Conservation (phyloP, 352 stramenopile species). For the Plasmopara viticola region DNA sequence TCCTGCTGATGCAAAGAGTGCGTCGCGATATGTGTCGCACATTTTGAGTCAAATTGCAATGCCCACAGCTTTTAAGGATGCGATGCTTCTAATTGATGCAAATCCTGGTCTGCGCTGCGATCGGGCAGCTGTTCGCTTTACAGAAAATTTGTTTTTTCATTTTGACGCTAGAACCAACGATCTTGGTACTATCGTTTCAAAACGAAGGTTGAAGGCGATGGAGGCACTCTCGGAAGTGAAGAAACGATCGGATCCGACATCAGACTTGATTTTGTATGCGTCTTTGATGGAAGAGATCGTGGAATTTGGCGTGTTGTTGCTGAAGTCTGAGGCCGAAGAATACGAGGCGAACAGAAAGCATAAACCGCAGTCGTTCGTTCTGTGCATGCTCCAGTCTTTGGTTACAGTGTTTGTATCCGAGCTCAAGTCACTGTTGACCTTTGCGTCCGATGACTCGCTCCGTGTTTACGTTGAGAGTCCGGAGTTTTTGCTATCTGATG, state of each 20-base stretch:
- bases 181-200: conserved; percentile 2
- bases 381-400: conserved; percentile 34
- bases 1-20: conserved; percentile 41
- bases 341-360: neutral
- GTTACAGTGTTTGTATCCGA: conserved; percentile 27
- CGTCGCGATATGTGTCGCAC: conserved; percentile 42
- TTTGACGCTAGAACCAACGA: neutral
- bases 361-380: conserved; percentile 18
- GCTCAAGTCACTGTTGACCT: conserved; percentile 17
- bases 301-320: conserved; percentile 35
- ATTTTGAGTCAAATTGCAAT: conserved; percentile 48
- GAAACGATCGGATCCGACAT: conserved; percentile 19
- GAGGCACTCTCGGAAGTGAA: conserved; percentile 40
- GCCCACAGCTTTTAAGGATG: conserved; percentile 44
- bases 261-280: conserved; percentile 27
- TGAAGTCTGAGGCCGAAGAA: conserved; percentile 33
- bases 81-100: conserved; percentile 53
- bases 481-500: conserved; percentile 26
- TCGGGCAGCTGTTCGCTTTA: conserved; percentile 45
- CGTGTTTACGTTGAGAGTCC: conserved; percentile 19
- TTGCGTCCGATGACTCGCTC: conserved; percentile 16
- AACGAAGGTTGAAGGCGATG: conserved; percentile 15
- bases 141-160: conserved; percentile 54
- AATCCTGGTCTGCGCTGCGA: conserved; percentile 48
- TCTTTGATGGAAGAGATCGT: conserved; percentile 49